Base-by-base conservation (phyloP, 2,329 filamentous ascomycete species). In the Venturia effusa region DNA sequence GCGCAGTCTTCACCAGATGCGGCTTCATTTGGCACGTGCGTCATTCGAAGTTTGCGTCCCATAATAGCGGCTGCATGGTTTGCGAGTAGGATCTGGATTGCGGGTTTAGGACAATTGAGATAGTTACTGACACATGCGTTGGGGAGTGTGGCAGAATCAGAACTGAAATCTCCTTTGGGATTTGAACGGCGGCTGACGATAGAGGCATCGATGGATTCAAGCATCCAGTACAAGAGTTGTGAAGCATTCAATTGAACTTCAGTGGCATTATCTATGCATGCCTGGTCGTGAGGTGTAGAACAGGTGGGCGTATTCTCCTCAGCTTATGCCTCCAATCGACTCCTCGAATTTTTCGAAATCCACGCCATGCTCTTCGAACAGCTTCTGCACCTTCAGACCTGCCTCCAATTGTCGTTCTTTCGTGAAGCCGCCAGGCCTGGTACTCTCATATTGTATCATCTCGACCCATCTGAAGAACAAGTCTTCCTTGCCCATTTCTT, bases 381-480 rank as follows among this genome's bases (percentile, higher is more conserved):
- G 79, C 45, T 85, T 83, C 70, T 88, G 84, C 61, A 92, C 89
- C 75, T 92, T 87, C 67, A 84, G 78, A 65, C 90, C 90, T 1
- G 89, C 87, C 54, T 80, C 83, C 64, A 84, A 79, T 75, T 96
- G 91, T 70, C 85, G 83, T 71, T 92, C 88, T 0, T 81, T 78
- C 1, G 87, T 89, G 71, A 96, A 95, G 0, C 89, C 90, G 22
- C 88, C 90, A 0, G 91, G 89, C 68, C 84, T 83, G 41, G 86
- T 88, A 51, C 89, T 88, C 76, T 96, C 92, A 70, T 86, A 95
- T 76, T 97, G 92, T 61, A 97, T 86, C 71, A 95, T 83, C 78
- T 97, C 92, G 60, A 96, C 89, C 91, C 92, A 96, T 64, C 88
- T 85, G 77, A 89, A 96, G 77, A 97, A 97, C 62, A 97, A 74